Conservation (phyloP, 2,329 filamentous ascomycete species). For the Pseudocercospora musae region DNA sequence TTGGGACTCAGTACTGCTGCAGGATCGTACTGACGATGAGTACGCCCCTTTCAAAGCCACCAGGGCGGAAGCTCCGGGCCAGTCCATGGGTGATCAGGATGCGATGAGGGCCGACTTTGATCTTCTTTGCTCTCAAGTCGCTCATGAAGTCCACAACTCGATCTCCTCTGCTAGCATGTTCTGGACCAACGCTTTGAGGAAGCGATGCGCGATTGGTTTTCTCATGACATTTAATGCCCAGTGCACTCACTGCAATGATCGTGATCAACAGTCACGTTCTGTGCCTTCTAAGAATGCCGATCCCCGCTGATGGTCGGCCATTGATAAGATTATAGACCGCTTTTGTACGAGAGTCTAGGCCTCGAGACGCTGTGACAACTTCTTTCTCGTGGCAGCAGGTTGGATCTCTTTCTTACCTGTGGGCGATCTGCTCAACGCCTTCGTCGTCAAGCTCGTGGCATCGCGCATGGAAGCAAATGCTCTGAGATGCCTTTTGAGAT, state of each 20-base stretch:
- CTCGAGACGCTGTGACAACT: neutral
- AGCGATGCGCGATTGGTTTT: neutral
- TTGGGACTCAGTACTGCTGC: neutral
- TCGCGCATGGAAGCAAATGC: too few species aligned
- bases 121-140: neutral
- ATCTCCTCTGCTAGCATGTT: neutral
- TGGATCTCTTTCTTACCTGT: conserved; percentile 4
- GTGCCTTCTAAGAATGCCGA: neutral
- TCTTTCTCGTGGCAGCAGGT: neutral
- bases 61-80: neutral
- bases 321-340: neutral
- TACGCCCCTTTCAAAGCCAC: neutral
- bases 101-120: neutral
- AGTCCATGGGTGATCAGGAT: neutral
- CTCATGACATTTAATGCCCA: neutral
- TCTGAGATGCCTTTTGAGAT: too few species aligned
- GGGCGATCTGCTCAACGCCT: conserved; percentile 1
- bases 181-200: neutral
- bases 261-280: neutral
- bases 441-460: neutral
- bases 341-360: neutral
- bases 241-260: neutral
- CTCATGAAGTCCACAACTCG: neutral
- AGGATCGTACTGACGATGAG: neutral
- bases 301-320: neutral